Evolutionary conservation across 306 rosid genomes (phyloP), one percentile per base, ranked within the genome.

Genomic region (Abrus precatorius): DNA sequence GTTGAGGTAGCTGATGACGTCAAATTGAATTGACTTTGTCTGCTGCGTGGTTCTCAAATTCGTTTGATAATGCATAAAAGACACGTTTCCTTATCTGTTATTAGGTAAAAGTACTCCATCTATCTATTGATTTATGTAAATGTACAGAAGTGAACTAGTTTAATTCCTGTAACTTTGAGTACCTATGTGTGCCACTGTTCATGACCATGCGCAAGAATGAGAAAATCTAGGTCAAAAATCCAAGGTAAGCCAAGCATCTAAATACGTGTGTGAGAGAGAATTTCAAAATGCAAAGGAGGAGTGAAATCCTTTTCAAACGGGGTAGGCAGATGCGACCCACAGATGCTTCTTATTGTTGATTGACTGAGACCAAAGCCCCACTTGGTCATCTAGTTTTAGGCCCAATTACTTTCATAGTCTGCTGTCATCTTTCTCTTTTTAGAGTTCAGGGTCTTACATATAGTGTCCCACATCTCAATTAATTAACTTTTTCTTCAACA

Each of bases 381-480:
- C 71, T 60, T 77, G 34, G 45, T 34, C 70, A 59, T 75, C 34
- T 47, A 43, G 53, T 13, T 30, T 9, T n/a, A 60, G 84, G 48
- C 34, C 12, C 67, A 59, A 9, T 53, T 67, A 13, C 63, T 33
- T 55, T 75, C 77, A 29, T 63, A 41, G 69, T 69, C 72, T 84
- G 30, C 59, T 54, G 76, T 84, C 87, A 79, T 69, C 85, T 59
- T 62, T 33, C 65, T 75, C 70, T 32, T 77, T 68, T 82, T 30
- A 76, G 44, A 62, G 59, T 77, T 63, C 69, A 52, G 84, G 82
- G 69, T 69, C 79, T 64, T 47, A n/a, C 45, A 69, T 33, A 54
- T n/a, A 28, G 49, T 66, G 84, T 6, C 84, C 92, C 87, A 88
- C 87, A 65, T 50, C 67, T 41, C 65, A 82, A 80, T 80, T 64